Percentiles rank a stretch among this genome's conserved stretches.
Conservation (phyloP, 768 basidiomycete genomes). For the Tricholomella constricta region DNA sequence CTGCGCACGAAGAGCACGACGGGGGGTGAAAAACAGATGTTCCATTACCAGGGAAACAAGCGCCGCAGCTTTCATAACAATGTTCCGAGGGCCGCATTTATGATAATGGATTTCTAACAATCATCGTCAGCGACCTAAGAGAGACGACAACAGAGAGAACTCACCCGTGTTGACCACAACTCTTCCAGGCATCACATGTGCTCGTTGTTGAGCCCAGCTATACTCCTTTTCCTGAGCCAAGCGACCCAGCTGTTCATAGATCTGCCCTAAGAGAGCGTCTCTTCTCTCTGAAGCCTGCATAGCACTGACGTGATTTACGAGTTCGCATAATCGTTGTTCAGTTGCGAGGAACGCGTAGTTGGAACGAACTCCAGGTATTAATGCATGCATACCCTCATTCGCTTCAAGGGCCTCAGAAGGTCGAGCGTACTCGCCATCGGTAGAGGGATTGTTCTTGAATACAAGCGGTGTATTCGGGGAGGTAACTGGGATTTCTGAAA, state of each 20-base stretch:
- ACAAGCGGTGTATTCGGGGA: slow-evolving; percentile 7
- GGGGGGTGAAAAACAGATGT: slow-evolving; percentile 21
- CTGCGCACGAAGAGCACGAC: slow-evolving; percentile 16
- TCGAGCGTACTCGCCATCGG: slow-evolving; percentile 5
- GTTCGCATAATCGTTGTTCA: slow-evolving; percentile 8
- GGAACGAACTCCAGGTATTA: slow-evolving; percentile 1
- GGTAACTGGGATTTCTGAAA: slow-evolving; percentile 6
- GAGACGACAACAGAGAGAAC: not conserved
- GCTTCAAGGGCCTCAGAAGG: not conserved
- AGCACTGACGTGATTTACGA: not conserved
- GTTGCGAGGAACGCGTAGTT: slow-evolving; percentile 10
- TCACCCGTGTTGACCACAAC: not conserved
- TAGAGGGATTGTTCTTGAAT: slow-evolving; percentile 14
- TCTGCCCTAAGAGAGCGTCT: not conserved
- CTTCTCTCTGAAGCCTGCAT: slow-evolving; percentile 17
- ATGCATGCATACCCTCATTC: slow-evolving; percentile 4
- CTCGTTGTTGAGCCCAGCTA: no score
- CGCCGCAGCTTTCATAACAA: not conserved
- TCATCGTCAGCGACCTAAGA: not conserved
- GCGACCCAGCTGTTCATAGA: not conserved
- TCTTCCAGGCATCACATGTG: not conserved
- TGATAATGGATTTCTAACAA: not conserved
- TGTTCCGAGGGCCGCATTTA: not conserved
- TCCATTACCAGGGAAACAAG: not conserved
- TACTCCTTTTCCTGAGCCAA: not conserved